Conservation (phyloP, 345 rosid species). For the Brassica cretica region DNA sequence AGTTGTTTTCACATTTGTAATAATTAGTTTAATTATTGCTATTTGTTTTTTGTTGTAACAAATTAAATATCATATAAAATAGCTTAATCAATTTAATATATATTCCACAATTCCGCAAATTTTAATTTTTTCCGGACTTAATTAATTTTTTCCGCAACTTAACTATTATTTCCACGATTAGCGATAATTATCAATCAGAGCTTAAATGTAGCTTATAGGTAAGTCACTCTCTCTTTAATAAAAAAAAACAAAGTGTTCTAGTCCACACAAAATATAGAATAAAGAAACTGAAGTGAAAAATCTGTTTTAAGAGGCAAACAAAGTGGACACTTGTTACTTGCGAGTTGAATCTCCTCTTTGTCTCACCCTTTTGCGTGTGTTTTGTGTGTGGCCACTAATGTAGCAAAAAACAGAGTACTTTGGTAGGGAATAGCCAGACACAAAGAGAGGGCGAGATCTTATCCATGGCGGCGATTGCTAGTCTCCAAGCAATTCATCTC, state of each 20-base stretch:
- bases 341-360: background rate
- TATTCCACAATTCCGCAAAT: too few species aligned
- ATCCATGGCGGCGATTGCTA: constrained; percentile 61
- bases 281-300: background rate
- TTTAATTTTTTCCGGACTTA: too few species aligned
- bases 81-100: too few species aligned
- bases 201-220: too few species aligned
- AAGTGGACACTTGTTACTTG: constrained; percentile 33
- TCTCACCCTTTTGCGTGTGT: constrained; percentile 9
- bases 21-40: too few species aligned
- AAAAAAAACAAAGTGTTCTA: background rate
- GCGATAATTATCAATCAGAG: too few species aligned
- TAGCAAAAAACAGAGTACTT: constrained; percentile 16
- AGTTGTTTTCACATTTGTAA: too few species aligned
- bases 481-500: constrained; percentile 48
- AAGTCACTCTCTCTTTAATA: too few species aligned
- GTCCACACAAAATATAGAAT: constrained; percentile 4
- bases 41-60: too few species aligned
- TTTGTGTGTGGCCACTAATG: constrained; percentile 28
- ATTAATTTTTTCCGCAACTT: too few species aligned
- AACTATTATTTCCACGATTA: too few species aligned
- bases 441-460: background rate
- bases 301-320: constrained; percentile 22
- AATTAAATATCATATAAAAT: too few species aligned
- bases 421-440: constrained; percentile 7